Evolutionary conservation across 2,329 filamentous ascomycete species (phyloP).

Genomic region (Scedosporium apiospermum): DNA sequence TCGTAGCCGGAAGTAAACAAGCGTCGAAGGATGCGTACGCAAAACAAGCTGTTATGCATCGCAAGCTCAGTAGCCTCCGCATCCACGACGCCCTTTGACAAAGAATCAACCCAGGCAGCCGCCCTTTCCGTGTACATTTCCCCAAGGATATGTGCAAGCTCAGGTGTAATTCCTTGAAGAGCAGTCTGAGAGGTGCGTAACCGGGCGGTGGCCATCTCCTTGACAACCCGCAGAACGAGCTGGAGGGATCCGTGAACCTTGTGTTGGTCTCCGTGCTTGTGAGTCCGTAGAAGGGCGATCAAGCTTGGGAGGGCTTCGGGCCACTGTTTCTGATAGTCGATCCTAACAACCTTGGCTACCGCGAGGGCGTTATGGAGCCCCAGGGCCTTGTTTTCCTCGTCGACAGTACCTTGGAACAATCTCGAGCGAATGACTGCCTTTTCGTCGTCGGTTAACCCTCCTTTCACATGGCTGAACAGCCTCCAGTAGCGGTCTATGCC

Average conservation of each 20-base stretch:
- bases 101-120: constrained; percentile 54
- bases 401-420: constrained; percentile 66
- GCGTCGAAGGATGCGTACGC: constrained; percentile 71
- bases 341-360: constrained; percentile 76
- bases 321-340: constrained; percentile 88
- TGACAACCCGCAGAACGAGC: constrained; percentile 76
- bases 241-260: constrained; percentile 65
- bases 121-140: constrained; percentile 71
- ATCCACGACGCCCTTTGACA: constrained; percentile 45
- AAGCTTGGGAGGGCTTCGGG: constrained; percentile 51
- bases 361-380: constrained; percentile 84
- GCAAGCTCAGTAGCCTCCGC: constrained; percentile 49
- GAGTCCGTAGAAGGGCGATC: constrained; percentile 53
- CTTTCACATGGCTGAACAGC: constrained; percentile 41
- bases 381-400: constrained; percentile 65
- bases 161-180: constrained; percentile 69
- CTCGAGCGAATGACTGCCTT: constrained; percentile 67
- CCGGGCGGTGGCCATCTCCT: constrained; percentile 77
- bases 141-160: constrained; percentile 71
- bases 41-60: constrained; percentile 67
- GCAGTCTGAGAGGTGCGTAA: constrained; percentile 65
- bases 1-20: constrained; percentile 77
- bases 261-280: constrained; percentile 47
- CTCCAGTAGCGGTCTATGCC: constrained; percentile 95
- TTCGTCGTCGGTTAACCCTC: constrained; percentile 63